Conservation (phyloP, 2,329 filamentous ascomycete species). For the Aspergillus tanneri region DNA sequence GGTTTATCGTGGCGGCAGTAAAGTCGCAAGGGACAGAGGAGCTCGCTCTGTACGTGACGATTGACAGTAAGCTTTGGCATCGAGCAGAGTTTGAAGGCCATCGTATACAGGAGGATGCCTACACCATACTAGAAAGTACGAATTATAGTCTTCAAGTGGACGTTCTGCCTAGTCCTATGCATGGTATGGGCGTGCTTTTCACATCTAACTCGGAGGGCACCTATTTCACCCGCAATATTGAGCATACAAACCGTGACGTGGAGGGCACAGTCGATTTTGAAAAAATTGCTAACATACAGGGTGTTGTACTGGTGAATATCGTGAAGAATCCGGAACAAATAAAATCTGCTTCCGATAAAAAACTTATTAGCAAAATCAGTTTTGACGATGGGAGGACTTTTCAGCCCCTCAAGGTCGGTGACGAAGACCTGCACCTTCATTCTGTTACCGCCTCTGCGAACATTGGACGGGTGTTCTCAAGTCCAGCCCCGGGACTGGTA, state of each 20-base stretch:
- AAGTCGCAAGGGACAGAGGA: conserved; percentile 79
- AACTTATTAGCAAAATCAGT: conserved; percentile 77
- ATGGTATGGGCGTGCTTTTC: conserved; percentile 81
- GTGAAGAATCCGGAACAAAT: conserved; percentile 84
- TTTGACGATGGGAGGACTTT: conserved; percentile 95
- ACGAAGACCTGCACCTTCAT: conserved; percentile 76
- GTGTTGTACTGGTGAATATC: conserved; percentile 84
- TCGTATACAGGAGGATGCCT: conserved; percentile 78
- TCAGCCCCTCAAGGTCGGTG: conserved; percentile 66
- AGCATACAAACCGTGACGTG: conserved; percentile 83
- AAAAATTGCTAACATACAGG: conserved; percentile 86
- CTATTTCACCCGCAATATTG: conserved; percentile 87
- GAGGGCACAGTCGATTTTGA: conserved; percentile 88
- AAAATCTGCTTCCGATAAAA: conserved; percentile 58
- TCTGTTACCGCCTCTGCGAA: conserved; percentile 85
- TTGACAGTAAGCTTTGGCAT: conserved; percentile 83
- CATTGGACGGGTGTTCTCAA: conserved; percentile 84
- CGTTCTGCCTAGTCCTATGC: conserved; percentile 67
- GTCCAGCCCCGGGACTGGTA: conserved; percentile 84
- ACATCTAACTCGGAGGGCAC: conserved; percentile 98
- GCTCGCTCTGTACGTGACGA: conserved; percentile 85
- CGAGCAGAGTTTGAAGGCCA: conserved; percentile 86
- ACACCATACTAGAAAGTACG: conserved; percentile 92
- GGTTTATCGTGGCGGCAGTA: conserved; percentile 80
- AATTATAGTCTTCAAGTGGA: conserved; percentile 98